phyloP scores from a whole-genome alignment of 768 basidiomycete genomes.

The Megacollybia marginata region DNA sequence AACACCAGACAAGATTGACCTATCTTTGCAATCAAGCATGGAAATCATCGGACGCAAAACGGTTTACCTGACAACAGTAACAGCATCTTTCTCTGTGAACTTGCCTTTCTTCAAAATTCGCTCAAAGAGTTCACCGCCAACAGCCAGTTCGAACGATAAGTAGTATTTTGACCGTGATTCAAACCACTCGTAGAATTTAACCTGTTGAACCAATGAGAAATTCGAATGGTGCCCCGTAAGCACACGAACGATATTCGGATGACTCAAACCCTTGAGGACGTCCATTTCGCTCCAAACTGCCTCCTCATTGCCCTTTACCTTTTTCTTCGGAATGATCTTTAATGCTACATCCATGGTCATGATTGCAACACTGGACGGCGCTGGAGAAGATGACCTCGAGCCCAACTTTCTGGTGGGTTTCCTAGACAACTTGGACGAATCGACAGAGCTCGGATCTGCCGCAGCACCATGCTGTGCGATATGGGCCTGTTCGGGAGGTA shows the following conservation, averaged over 20 bases:
- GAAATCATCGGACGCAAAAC: neutral
- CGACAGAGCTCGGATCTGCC: constrained; percentile 19
- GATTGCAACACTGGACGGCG: constrained; percentile 15
- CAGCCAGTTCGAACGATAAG: constrained; percentile 89
- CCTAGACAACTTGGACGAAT: constrained; percentile 7
- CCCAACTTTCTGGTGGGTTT: constrained; percentile 5
- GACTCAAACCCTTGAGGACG: constrained; percentile 81
- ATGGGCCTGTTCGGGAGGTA: constrained; percentile 51
- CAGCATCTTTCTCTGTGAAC: constrained; percentile 91
- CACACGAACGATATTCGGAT: constrained; percentile 77
- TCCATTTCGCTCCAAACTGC: constrained; percentile 93
- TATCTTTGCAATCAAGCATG: constrained; percentile 15
- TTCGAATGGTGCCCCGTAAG: neutral
- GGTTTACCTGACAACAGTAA: constrained; percentile 57
- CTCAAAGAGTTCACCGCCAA: constrained; percentile 92
- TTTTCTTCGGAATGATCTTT: constrained; percentile 93
- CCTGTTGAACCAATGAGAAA: constrained; percentile 33
- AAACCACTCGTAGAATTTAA: constrained; percentile 96
- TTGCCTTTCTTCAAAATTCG: constrained; percentile 79
- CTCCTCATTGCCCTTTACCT: constrained; percentile 85
- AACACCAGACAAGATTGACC: constrained; percentile 80
- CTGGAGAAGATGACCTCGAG: constrained; percentile 11
- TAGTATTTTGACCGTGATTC: constrained; percentile 93
- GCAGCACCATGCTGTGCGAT: constrained; percentile 55
- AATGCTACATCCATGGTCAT: constrained; percentile 69